These are phyloP conservation scores for Fusarium sp. DNA, from an alignment of 2,329 filamentous ascomycete species.

Conservation along the genomic window DNA sequence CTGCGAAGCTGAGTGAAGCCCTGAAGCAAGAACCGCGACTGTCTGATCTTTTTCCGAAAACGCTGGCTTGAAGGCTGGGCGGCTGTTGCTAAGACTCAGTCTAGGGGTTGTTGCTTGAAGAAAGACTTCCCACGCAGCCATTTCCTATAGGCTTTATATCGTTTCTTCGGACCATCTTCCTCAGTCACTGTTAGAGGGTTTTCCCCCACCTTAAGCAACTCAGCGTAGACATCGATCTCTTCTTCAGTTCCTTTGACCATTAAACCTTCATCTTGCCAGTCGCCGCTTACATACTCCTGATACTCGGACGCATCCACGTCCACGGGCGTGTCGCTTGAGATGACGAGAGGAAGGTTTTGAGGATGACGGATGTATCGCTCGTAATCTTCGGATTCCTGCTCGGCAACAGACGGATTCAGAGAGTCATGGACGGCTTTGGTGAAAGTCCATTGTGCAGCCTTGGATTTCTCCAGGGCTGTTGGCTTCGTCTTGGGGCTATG, in stretches of 20 bases:
- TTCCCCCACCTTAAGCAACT: slow-evolving; percentile 79
- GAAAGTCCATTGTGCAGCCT: slow-evolving; percentile 88
- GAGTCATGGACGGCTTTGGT: slow-evolving; percentile 87
- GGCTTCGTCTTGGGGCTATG: slow-evolving; percentile 58
- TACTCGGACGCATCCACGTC: slow-evolving; percentile 74
- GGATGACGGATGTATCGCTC: slow-evolving; percentile 89
- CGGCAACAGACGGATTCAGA: slow-evolving; percentile 82
- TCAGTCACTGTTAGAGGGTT: slow-evolving; percentile 89
- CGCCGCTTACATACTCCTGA: slow-evolving; percentile 80
- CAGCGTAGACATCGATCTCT: slow-evolving; percentile 69
- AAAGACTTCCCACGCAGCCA: slow-evolving; percentile 95
- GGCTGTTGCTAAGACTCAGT: slow-evolving; percentile 48
- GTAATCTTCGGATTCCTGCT: slow-evolving; percentile 85
- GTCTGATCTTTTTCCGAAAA: slow-evolving; percentile 37
- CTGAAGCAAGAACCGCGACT: slow-evolving; percentile 46
- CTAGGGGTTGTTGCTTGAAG: slow-evolving; percentile 86
- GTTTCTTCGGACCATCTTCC: slow-evolving; percentile 88
- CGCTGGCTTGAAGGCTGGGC: background rate
- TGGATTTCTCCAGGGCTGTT: slow-evolving; percentile 77
- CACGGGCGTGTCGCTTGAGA: slow-evolving; percentile 72
- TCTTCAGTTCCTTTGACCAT: slow-evolving; percentile 61
- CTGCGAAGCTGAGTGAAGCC: slow-evolving; percentile 26
- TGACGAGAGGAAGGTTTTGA: slow-evolving; percentile 84
- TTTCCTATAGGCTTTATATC: slow-evolving; percentile 95
- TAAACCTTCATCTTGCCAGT: slow-evolving; percentile 68